Evolutionary conservation across 306 rosid species (phyloP), one percentile per base, ranked within the genome.

Genomic region (Lupinus albus): DNA sequence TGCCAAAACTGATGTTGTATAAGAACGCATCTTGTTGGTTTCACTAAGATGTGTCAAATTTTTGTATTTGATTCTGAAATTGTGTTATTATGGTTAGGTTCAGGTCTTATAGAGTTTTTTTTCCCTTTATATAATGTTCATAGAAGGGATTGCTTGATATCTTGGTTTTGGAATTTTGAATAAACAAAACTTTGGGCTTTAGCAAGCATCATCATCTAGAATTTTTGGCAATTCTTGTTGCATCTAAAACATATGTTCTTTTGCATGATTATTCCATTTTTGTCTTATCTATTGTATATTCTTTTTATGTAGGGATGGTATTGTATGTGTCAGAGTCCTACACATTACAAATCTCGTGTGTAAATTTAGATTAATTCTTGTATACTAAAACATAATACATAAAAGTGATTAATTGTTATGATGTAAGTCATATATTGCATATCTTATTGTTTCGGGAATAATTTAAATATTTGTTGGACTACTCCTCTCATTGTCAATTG

Each of bases 131-230:
- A 51, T 61, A 76, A 70, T 70, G 80, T 66, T 70, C 25, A 58
- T 45, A 70, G 52, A 80, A 60, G 70, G 88, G 68, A 78, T 88
- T 84, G 88, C 97, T 91, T 91, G 70, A 73, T 80, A 51, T 55
- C 70, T 70, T 88, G 94, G 96, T 79, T 91, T 84, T 82, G 84
- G 97, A 78, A 91, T 83, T 84, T 78, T 68, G 51, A 21, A 41
- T 73, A 28, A n/a, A 53, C 14, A 74, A 71, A 71, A 78, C 95
- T 88, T 83, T 67, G 79, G 41, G 49, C 64, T 79, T 84, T 53
- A 61, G 80, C 68, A 77, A 84, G 75, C 78, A 68, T 71, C 79
- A 5, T 33, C 38, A 5, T 63, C 52, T 3, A 15, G 6, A 11
- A 18, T 55, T 67, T 50, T 33, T 45, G 67, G 52, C 76, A 68